phyloP scores from a whole-genome alignment of 306 rosid genomes.

The Lathyrus sativus region DNA sequence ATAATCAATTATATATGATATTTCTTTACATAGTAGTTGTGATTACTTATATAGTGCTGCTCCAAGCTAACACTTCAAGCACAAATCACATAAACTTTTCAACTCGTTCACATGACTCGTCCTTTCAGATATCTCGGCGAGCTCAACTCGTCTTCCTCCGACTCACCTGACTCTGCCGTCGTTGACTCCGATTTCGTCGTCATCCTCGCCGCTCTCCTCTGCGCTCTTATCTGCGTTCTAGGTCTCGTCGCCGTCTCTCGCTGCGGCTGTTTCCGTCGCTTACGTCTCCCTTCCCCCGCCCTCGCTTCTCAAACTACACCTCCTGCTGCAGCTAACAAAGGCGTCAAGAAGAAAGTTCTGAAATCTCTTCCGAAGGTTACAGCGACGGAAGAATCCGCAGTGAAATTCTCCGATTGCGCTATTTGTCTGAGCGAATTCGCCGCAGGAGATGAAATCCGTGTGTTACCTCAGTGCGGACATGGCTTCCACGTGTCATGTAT shows the following conservation, averaged over 20 bases:
- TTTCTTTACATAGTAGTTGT: neutral
- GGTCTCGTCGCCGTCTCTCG: constrained; percentile 74
- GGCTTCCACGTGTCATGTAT: constrained; percentile 72
- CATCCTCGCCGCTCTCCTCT: constrained; percentile 78
- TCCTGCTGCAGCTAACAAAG: constrained; percentile 60
- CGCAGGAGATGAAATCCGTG: constrained; percentile 72
- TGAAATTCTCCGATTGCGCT: constrained; percentile 65
- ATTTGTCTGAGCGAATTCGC: constrained; percentile 70
- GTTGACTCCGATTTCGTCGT: constrained; percentile 59
- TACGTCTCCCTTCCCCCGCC: constrained; percentile 36
- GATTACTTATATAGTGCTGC: constrained; percentile 4
- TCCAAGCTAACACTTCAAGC: constrained; percentile 2
- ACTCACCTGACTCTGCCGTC: neutral
- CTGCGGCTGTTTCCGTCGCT: constrained; percentile 76
- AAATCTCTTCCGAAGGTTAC: constrained; percentile 72
- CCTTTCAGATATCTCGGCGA: constrained; percentile 58
- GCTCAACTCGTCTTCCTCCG: constrained; percentile 40
- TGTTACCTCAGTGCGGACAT: constrained; percentile 80
- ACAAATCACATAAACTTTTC: neutral
- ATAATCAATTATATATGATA: too few relatives aligned
- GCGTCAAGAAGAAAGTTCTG: constrained; percentile 71
- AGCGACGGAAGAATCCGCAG: constrained; percentile 53
- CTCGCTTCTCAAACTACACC: constrained; percentile 3
- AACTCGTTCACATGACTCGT: constrained; percentile 57
- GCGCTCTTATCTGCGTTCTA: constrained; percentile 76